These are phyloP conservation scores for Botrytis aclada DNA, from an alignment of 2,329 filamentous ascomycete genomes.

Conservation along the genomic window DNA sequence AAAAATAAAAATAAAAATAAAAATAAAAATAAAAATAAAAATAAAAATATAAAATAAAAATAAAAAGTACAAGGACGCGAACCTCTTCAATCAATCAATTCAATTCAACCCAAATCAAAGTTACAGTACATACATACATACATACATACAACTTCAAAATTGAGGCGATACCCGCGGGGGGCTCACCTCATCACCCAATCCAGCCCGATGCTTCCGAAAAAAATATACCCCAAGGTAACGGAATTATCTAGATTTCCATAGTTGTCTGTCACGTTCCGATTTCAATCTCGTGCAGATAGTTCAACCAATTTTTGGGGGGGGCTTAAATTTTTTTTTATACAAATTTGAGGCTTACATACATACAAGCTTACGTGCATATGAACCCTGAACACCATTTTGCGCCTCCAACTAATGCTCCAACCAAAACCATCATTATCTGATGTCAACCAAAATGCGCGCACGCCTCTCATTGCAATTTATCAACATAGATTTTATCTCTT, in stretches of 20 bases:
- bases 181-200: not conserved
- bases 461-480: slow-evolving; percentile 9
- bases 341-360: slow-evolving; percentile 11
- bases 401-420: slow-evolving; percentile 1
- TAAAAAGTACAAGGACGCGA: not conserved
- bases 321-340: not conserved
- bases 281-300: not conserved
- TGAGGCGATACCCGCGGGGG: not conserved
- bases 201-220: not conserved
- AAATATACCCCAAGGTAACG: not conserved
- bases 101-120: too few relatives aligned
- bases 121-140: not conserved
- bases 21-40: too few relatives aligned
- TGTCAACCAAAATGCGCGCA: not conserved
- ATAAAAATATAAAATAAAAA: too few relatives aligned
- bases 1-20: too few relatives aligned
- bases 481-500: not conserved
- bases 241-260: not conserved
- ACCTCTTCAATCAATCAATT: not conserved
- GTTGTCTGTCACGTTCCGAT: not conserved
- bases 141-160: not conserved
- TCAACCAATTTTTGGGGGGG: not conserved
- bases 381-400: slow-evolving; percentile 6
- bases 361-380: slow-evolving; percentile 13
- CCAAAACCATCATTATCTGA: slow-evolving; percentile 1